Conservation (phyloP, 2,329 filamentous ascomycete genomes). For the Fusarium sp. region DNA sequence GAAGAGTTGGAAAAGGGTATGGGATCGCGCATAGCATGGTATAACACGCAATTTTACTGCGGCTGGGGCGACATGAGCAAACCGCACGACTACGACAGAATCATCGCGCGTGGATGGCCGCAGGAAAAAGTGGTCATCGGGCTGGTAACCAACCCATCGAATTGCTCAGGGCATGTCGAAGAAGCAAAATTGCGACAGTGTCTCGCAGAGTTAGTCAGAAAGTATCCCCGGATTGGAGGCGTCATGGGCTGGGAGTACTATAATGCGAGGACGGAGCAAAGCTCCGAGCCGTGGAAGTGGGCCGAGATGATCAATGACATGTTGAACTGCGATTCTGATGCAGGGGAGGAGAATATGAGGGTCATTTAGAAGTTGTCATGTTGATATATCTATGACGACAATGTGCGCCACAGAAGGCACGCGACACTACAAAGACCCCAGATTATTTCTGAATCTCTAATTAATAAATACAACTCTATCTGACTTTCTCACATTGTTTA, state of each 20-base stretch:
- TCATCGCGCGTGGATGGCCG: slow-evolving; percentile 72
- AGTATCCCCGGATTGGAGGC: slow-evolving; percentile 79
- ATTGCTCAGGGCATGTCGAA: slow-evolving; percentile 66
- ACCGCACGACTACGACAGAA: slow-evolving; percentile 57
- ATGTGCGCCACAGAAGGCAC: slow-evolving; percentile 23
- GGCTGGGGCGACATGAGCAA: slow-evolving; percentile 74
- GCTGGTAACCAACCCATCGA: slow-evolving; percentile 78
- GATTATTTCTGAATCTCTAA: background rate
- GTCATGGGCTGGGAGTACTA: slow-evolving; percentile 96
- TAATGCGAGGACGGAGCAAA: slow-evolving; percentile 69
- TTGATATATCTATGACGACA: slow-evolving; percentile 34
- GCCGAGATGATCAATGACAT: slow-evolving; percentile 57
- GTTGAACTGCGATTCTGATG: slow-evolving; percentile 16
- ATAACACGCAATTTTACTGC: slow-evolving; percentile 91
- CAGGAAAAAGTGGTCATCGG: slow-evolving; percentile 80
- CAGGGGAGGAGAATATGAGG: slow-evolving; percentile 7
- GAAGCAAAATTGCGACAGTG: slow-evolving; percentile 59
- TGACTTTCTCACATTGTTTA: background rate
- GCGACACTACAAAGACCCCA: slow-evolving; percentile 28
- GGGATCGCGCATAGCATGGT: slow-evolving; percentile 77
- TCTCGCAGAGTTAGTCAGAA: slow-evolving; percentile 53
- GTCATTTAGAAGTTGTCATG: slow-evolving; percentile 18
- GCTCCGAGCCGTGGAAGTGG: slow-evolving; percentile 76
- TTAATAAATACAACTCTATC: background rate
- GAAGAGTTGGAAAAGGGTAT: slow-evolving; percentile 73